Base-by-base conservation (phyloP, 2,329 filamentous ascomycete species). In the Microsporum canis region DNA sequence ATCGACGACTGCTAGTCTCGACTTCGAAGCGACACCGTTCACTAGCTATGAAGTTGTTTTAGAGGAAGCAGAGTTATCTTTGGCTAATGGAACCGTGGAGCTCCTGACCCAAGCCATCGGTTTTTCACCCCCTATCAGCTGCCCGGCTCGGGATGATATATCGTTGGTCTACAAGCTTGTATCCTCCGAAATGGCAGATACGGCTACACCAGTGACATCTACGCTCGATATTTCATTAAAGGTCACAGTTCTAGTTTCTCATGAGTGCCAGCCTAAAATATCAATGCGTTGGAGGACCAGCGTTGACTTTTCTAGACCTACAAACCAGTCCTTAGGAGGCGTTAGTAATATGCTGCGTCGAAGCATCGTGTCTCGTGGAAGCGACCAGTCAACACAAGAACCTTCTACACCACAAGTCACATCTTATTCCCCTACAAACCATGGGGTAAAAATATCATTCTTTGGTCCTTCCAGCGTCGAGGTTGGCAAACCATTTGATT, bases 361-460 rank as follows among this genome's bases (percentile, higher is more conserved):
- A 41, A 73, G 63, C 39, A 77, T 77, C 61, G 75, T 77, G 10
- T 63, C 12, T 14, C 34, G 31, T 12, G 36, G 55, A 8, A 41
- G 36, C 55, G 55, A 39, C 34, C n/a, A 17, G 36, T 39, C 55
- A 33, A 43, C 23, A 14, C 55, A 41, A 43, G 55, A 41, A 29
- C 55, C 36, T 6, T 31, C 23, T 8, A 39, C 23, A 12, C 17
- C 34, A 12, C 34, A 57, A 39, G 36, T 57, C 7, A 7, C 55
- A 10, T 57, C 55, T n/a, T 72, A 72, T 62, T 71, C 71, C 12
- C 66, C 71, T 0, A 74, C 74, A 10, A 72, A 77, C 53, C 64
- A 78, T 56, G 80, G 78, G 6, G 71, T 85, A 23, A 81, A 78
- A 0, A 76, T 86, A 47, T 83, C 81, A 1, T 80, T 86, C 65